phyloP scores from a whole-genome alignment of 2,329 filamentous ascomycete genomes.

The Didymella keratinophila region DNA sequence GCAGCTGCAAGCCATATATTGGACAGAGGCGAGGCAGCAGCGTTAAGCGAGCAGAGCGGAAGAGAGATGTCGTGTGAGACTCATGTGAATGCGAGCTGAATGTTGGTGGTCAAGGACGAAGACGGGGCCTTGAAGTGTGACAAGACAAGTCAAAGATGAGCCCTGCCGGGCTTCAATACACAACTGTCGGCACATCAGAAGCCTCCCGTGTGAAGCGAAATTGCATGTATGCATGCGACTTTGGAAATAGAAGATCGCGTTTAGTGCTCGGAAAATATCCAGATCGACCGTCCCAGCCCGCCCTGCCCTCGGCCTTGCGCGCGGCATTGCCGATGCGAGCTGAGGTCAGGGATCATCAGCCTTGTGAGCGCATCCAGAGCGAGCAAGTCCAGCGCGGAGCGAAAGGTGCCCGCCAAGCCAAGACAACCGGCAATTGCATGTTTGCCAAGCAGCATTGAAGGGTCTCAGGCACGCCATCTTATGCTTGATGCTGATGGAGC shows the following conservation, averaged over 20 bases:
- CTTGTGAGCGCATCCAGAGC: background rate
- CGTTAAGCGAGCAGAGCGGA: background rate
- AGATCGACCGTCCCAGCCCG: constrained; percentile 3
- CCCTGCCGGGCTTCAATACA: background rate
- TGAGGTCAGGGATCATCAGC: constrained; percentile 5
- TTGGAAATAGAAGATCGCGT: background rate
- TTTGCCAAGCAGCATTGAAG: constrained; percentile 14
- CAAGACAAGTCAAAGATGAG: background rate
- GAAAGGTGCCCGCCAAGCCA: background rate
- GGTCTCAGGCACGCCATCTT: background rate
- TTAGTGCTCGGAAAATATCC: constrained; percentile 6
- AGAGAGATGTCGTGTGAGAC: background rate
- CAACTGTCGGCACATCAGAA: constrained; percentile 1
- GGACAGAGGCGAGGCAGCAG: constrained; percentile 9
- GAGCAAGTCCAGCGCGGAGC: background rate
- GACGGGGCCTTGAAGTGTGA: too few relatives aligned
- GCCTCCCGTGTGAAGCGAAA: constrained; percentile 10
- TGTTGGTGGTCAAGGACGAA: background rate
- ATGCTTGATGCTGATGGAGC: background rate
- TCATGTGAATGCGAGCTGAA: background rate
- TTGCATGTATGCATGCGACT: constrained; percentile 1
- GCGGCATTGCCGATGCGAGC: constrained; percentile 15
- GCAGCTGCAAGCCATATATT: constrained; percentile 19
- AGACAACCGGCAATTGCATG: background rate
- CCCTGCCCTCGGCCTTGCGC: constrained; percentile 4